phyloP scores from a whole-genome alignment of 768 basidiomycete species.

The Porpolomopsis calyptriformis region DNA sequence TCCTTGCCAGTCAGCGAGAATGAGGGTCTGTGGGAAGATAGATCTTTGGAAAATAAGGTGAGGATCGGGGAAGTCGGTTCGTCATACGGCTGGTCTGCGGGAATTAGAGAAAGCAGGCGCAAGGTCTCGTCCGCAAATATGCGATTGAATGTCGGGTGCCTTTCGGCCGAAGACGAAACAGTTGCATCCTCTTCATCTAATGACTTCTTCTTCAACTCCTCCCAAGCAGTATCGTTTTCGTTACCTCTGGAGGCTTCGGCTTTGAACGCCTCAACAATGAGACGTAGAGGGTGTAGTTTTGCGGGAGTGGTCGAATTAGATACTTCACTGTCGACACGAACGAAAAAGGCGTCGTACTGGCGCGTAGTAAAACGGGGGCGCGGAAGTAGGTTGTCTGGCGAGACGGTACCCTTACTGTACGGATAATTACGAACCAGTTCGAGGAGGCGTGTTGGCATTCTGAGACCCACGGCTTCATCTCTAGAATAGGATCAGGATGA shows the following conservation, averaged over 20 bases:
- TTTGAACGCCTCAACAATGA: constrained; percentile 56
- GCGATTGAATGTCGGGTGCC: constrained; percentile 31
- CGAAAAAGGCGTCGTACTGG: constrained; percentile 50
- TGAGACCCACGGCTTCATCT: constrained; percentile 47
- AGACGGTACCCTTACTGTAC: constrained; percentile 29
- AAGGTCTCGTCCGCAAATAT: constrained; percentile 66
- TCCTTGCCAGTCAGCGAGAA: constrained; percentile 14
- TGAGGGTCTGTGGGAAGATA: not conserved
- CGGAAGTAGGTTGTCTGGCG: constrained; percentile 37
- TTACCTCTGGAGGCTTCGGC: constrained; percentile 21
- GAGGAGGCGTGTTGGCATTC: constrained; percentile 58
- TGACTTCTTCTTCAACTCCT: constrained; percentile 32
- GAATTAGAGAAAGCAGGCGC: constrained; percentile 39
- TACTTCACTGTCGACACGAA: constrained; percentile 52
- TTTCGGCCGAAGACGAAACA: constrained; percentile 22
- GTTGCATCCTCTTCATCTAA: constrained; percentile 24
- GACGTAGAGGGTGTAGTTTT: constrained; percentile 42
- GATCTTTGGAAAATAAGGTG: constrained; percentile 2
- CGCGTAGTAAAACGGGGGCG: constrained; percentile 62
- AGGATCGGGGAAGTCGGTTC: constrained; percentile 8
- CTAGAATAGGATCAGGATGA: constrained; percentile 6
- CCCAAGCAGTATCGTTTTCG: constrained; percentile 38
- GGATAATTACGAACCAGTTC: constrained; percentile 67
- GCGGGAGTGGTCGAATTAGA: constrained; percentile 25
- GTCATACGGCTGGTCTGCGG: constrained; percentile 24